Base-by-base conservation (phyloP, 2,329 filamentous ascomycete species). In the Pseudogymnoascus sp. region DNA sequence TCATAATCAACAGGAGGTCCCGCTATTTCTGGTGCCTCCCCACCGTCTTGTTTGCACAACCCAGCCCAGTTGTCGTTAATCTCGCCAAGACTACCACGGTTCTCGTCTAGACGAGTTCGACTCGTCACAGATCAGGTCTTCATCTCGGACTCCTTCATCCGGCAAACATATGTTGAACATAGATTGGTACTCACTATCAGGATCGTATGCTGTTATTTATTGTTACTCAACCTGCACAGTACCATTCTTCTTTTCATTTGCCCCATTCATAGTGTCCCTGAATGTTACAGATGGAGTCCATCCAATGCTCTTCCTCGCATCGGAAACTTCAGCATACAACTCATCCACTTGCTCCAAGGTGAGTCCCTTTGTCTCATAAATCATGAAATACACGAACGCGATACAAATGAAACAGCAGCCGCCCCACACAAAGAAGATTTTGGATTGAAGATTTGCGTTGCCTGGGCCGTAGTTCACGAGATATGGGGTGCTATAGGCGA, bases 401-500 rank as follows among this genome's bases (percentile, higher is more conserved):
- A 89, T 82, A 60, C 85, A 86, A 28, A 88, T 70, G 61, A 89
- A 81, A 75, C 89, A 93, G 69, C 90, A 90, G 2, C 86, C 82
- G 15, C 88, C 89, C 90, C 90, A 93, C 47, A 92, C 82, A 74
- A 91, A 93, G 79, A 93, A 93, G 53, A 93, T 85, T 69, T 87
- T 88, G 40, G 87, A 79, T 7, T 86, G 84, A 60, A 95, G 80
- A 68, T 90, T 83, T 31, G 87, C 87, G 61, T 88, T 86, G 13
- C 88, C 87, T 0, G 78, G 75, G 1, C 88, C 87, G 31, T 80
- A 77, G 66, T 87, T 85, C 28, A 93, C 89, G 78, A 96, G 85
- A 75, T 90, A 95, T 0, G 91, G 91, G 0, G 89, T 93, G 35
- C 86, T 82, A 73, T 91, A 95, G 60, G 88, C 88, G 66, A 96